A percentile compares a stretch with the other conserved stretches of the same genome.
phyloP scores from a whole-genome alignment of 2,329 filamentous ascomycete genomes.

The Apiospora malaysiana region DNA sequence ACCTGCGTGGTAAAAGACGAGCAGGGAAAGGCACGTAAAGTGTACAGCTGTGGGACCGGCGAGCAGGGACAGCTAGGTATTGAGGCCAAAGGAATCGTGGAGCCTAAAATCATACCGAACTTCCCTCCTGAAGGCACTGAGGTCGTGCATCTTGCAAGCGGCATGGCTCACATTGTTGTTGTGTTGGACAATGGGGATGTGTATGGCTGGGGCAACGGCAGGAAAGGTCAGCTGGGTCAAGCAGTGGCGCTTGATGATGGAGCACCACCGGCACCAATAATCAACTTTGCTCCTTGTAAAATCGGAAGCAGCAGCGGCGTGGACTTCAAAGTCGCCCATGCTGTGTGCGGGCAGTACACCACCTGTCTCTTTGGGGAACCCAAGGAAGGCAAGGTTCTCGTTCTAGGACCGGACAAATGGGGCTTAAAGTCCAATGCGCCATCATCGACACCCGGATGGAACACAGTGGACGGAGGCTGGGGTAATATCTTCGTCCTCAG shows the following conservation, averaged over 20 bases:
- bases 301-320: slow-evolving; percentile 59
- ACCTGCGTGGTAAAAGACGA: slow-evolving; percentile 61
- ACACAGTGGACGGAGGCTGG: slow-evolving; percentile 79
- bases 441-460: slow-evolving; percentile 60
- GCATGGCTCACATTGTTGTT: slow-evolving; percentile 78
- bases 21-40: slow-evolving; percentile 47
- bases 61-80: slow-evolving; percentile 74
- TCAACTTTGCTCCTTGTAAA: slow-evolving; percentile 23
- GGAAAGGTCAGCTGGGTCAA: slow-evolving; percentile 82
- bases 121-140: slow-evolving; percentile 68
- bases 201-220: slow-evolving; percentile 87
- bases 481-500: slow-evolving; percentile 76
- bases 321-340: slow-evolving; percentile 68
- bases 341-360: slow-evolving; percentile 84
- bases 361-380: slow-evolving; percentile 71
- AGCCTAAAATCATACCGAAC: slow-evolving; percentile 52
- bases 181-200: slow-evolving; percentile 77
- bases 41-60: slow-evolving; percentile 72
- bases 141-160: slow-evolving; percentile 71
- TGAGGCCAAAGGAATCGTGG: slow-evolving; percentile 23
- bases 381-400: slow-evolving; percentile 61
- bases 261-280: slow-evolving; percentile 21
- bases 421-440: slow-evolving; percentile 65
- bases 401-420: slow-evolving; percentile 82
- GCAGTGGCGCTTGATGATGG: slow-evolving; percentile 40